These are phyloP conservation scores for Baudoinia panamericana DNA, from an alignment of 495 filamentous ascomycete species.

Conservation along the genomic window DNA sequence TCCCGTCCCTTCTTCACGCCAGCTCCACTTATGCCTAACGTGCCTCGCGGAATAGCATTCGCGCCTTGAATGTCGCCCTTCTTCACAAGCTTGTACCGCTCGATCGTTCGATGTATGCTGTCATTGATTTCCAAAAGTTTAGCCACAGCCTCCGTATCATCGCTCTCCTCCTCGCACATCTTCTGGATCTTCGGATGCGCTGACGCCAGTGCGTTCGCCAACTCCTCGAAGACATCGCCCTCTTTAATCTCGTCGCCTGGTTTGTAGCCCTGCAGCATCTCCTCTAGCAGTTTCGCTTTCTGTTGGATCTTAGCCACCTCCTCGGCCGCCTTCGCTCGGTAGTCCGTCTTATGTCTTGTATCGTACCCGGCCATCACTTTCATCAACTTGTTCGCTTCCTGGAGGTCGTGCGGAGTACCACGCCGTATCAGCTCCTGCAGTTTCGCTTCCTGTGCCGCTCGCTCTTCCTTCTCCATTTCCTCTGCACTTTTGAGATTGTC, in stretches of 20 bases:
- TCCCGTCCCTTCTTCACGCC: slow-evolving; percentile 61
- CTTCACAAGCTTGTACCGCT: slow-evolving; percentile 86
- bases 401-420: slow-evolving; percentile 79
- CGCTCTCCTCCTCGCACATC: slow-evolving; percentile 98
- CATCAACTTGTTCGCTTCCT: slow-evolving; percentile 94
- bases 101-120: slow-evolving; percentile 92
- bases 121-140: slow-evolving; percentile 96
- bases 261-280: slow-evolving; percentile 75
- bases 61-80: slow-evolving; percentile 85
- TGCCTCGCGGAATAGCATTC: slow-evolving; percentile 72
- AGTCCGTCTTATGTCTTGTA: slow-evolving; percentile 88
- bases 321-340: slow-evolving; percentile 91
- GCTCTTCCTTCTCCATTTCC: slow-evolving; percentile 97
- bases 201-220: slow-evolving; percentile 79
- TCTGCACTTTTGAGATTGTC: slow-evolving; percentile 93
- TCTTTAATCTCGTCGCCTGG: slow-evolving; percentile 71
- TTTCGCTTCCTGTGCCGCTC: slow-evolving; percentile 88
- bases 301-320: slow-evolving; percentile 86
- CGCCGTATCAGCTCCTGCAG: slow-evolving; percentile 90
- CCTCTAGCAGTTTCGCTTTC: slow-evolving; percentile 83
- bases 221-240: slow-evolving; percentile 91
- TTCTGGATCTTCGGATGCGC: slow-evolving; percentile 97
- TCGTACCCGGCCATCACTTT: slow-evolving; percentile 98
- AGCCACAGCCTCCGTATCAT: slow-evolving; percentile 87
- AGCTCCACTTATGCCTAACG: slow-evolving; percentile 51